These are phyloP conservation scores for Chloris gayana DNA, from an alignment of 176 grass and related monocot genomes.

Conservation along the genomic window DNA sequence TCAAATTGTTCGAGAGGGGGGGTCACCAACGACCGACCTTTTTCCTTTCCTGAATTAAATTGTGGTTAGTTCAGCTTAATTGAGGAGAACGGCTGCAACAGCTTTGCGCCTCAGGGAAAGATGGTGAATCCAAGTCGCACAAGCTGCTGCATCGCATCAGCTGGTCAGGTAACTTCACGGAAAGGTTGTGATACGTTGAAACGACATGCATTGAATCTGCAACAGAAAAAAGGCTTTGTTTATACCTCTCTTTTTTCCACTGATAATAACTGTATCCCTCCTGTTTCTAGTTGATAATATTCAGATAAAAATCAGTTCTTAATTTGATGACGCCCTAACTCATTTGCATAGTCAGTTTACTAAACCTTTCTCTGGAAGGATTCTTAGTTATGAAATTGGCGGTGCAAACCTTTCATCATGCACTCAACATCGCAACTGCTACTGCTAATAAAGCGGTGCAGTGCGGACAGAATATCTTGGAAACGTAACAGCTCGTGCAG, in stretches of 20 bases:
- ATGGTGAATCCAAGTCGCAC: constrained; percentile 21
- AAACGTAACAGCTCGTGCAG: constrained; percentile 35
- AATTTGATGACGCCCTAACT: background rate
- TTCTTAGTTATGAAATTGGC: background rate
- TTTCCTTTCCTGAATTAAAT: constrained; percentile 23
- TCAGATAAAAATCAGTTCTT: background rate
- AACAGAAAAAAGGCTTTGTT: background rate
- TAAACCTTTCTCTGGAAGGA: background rate
- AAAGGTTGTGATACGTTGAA: constrained; percentile 32
- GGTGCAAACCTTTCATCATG: constrained; percentile 11
- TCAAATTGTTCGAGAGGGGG: constrained; percentile 28
- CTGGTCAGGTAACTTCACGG: constrained; percentile 26
- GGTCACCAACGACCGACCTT: constrained; percentile 18
- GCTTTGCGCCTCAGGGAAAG: constrained; percentile 28
- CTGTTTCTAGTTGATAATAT: background rate
- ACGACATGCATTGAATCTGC: background rate
- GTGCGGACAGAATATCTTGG: constrained; percentile 45
- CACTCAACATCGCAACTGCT: background rate
- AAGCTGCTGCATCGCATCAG: constrained; percentile 20
- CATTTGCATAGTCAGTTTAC: background rate
- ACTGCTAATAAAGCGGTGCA: background rate
- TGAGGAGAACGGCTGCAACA: constrained; percentile 13
- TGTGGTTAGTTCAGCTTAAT: background rate
- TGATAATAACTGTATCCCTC: background rate
- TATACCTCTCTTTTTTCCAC: no score